These are phyloP conservation scores for Xanthoconium stramineum DNA, from an alignment of 768 basidiomycete genomes.

Conservation along the genomic window DNA sequence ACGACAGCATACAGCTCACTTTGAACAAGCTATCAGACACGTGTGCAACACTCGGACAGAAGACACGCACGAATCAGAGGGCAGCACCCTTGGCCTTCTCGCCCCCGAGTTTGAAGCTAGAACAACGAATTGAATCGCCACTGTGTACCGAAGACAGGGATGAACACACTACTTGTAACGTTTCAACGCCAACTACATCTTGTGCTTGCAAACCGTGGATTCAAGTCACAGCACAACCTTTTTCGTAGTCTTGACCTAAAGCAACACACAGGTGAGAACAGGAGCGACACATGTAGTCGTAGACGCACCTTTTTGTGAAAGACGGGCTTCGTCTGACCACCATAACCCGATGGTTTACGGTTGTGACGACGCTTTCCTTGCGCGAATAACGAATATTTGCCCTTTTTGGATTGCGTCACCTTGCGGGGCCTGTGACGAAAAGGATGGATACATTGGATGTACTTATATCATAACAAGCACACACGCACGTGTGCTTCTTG, in stretches of 20 bases:
- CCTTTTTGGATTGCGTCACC: slow-evolving; percentile 99
- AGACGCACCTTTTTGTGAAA: slow-evolving; percentile 94
- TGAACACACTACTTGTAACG: slow-evolving; percentile 95
- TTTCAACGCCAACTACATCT: slow-evolving; percentile 94
- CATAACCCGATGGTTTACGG: slow-evolving; percentile 97
- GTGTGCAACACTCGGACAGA: not conserved
- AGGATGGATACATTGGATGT: not conserved
- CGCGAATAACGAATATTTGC: slow-evolving; percentile 95
- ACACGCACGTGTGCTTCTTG: slow-evolving; percentile 94
- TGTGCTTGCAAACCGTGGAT: slow-evolving; percentile 98
- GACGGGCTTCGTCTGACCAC: slow-evolving; percentile 99
- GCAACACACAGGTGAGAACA: not conserved
- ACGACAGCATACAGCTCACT: slow-evolving; percentile 23
- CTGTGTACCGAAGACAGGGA: not conserved
- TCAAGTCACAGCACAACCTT: slow-evolving; percentile 98
- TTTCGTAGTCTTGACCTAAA: slow-evolving; percentile 95
- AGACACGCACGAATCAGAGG: slow-evolving; percentile 78
- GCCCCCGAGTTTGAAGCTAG: slow-evolving; percentile 97
- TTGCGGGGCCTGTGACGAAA: slow-evolving; percentile 80
- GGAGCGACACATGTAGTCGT: not conserved
- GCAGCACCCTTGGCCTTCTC: slow-evolving; percentile 99
- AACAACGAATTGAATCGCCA: not conserved
- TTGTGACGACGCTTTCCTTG: slow-evolving; percentile 99
- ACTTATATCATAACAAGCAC: not conserved
- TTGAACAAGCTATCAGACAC: slow-evolving; percentile 2